Conservation (phyloP, 805 yeast species). For the Pichia phayaonensis region DNA sequence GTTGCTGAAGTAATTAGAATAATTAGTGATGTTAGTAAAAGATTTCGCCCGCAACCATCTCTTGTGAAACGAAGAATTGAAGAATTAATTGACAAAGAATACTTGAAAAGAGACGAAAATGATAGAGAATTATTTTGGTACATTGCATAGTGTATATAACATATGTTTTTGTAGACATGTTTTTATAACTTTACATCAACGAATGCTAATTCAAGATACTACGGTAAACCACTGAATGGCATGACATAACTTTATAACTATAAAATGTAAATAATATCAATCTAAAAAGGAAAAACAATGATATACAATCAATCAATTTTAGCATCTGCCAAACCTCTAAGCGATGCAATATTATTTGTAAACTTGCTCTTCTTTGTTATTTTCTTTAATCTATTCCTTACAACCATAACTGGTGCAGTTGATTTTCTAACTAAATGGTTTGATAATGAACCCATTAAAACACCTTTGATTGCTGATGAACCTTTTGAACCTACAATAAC, state of each 20-base stretch:
- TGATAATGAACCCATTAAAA: slow-evolving; percentile 63
- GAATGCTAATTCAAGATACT: not conserved
- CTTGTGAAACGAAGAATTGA: slow-evolving; percentile 68
- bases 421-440: slow-evolving; percentile 66
- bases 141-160: slow-evolving; percentile 35
- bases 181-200: not conserved
- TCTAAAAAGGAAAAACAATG: not conserved
- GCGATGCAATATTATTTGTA: slow-evolving; percentile 47
- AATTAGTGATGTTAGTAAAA: slow-evolving; percentile 45
- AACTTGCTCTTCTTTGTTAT: slow-evolving; percentile 48
- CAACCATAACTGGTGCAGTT: slow-evolving; percentile 76
- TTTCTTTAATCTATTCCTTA: slow-evolving; percentile 62
- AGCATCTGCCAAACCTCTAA: slow-evolving; percentile 36
- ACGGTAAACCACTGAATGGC: not conserved
- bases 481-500: slow-evolving; percentile 76
- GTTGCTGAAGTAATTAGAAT: slow-evolving; percentile 43
- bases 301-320: slow-evolving; percentile 26
- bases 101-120: slow-evolving; percentile 61
- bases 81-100: slow-evolving; percentile 72
- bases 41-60: slow-evolving; percentile 64
- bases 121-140: slow-evolving; percentile 57
- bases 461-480: slow-evolving; percentile 63
- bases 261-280: not conserved
- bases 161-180: not conserved
- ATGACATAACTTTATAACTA: not conserved